Conservation (phyloP, 1,284 basidiomycete genomes). For the Apiotrichum mycotoxinovorans region DNA sequence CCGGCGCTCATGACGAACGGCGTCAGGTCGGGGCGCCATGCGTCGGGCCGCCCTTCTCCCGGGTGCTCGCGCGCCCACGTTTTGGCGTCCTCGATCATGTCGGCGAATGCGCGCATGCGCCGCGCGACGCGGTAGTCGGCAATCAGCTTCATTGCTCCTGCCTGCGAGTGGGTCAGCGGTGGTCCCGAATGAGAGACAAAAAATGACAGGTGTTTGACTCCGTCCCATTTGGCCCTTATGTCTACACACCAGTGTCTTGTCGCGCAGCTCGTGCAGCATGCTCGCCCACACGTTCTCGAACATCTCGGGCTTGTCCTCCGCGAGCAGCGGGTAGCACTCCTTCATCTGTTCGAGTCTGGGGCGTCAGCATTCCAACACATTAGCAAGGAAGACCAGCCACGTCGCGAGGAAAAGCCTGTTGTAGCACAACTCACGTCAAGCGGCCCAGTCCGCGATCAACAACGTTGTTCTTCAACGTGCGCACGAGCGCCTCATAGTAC, state of each 20-base stretch:
- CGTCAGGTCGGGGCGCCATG: slow-evolving; percentile 42
- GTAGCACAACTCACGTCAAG: slow-evolving; percentile 39
- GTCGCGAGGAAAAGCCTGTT: background rate
- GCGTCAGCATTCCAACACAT: too few species aligned
- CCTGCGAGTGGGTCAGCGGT: too few species aligned
- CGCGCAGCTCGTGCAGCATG: slow-evolving; percentile 27
- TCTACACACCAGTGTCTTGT: slow-evolving; percentile 31
- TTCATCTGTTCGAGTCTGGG: slow-evolving; percentile 35
- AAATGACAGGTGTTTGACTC: too few species aligned
- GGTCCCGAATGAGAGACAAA: background rate
- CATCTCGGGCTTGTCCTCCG: slow-evolving; percentile 25
- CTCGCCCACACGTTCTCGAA: slow-evolving; percentile 30
- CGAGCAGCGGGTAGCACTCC: slow-evolving; percentile 37
- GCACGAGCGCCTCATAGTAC: slow-evolving; percentile 38
- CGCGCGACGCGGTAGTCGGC: slow-evolving; percentile 36
- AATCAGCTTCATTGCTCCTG: slow-evolving; percentile 26
- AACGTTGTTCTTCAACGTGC: slow-evolving; percentile 39
- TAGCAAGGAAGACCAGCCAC: too few species aligned
- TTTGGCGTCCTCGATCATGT: slow-evolving; percentile 36
- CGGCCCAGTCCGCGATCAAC: slow-evolving; percentile 40
- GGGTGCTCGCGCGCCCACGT: slow-evolving; percentile 19
- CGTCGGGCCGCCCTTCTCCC: slow-evolving; percentile 27
- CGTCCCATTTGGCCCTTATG: too few species aligned
- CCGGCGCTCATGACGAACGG: slow-evolving; percentile 42
- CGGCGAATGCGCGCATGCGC: slow-evolving; percentile 32